A percentile compares a stretch with the other conserved stretches of the same genome.
Evolutionary conservation across 306 rosid species (phyloP).

Genomic region (Corylus americana): DNA sequence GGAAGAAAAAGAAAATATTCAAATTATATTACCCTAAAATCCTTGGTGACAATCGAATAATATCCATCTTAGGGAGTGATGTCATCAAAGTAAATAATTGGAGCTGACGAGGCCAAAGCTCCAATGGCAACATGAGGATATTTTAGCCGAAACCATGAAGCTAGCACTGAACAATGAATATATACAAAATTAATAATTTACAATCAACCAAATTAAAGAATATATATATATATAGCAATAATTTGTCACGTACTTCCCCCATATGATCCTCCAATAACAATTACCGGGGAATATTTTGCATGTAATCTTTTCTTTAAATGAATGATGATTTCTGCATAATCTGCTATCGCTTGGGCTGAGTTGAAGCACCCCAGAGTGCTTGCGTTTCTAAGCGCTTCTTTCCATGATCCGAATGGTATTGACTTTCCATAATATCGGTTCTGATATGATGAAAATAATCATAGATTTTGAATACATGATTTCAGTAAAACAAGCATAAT

Average conservation of each 20-base stretch:
- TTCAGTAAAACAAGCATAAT: background rate
- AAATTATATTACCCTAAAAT: slow-evolving; percentile 29
- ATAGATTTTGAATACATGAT: too few relatives aligned
- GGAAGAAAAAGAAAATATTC: background rate
- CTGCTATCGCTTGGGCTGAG: slow-evolving; percentile 83
- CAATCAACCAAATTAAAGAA: background rate
- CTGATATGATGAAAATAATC: slow-evolving; percentile 10
- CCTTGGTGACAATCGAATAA: slow-evolving; percentile 30
- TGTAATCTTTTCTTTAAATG: slow-evolving; percentile 40
- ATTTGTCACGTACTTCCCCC: slow-evolving; percentile 60
- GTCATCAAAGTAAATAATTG: slow-evolving; percentile 42
- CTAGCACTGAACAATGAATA: too few relatives aligned
- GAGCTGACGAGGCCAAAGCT: too few relatives aligned
- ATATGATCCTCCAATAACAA: slow-evolving; percentile 70
- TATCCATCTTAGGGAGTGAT: slow-evolving; percentile 34
- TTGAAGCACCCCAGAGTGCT: slow-evolving; percentile 68
- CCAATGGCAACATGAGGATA: too few relatives aligned
- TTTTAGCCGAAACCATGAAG: too few relatives aligned
- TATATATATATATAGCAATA: background rate
- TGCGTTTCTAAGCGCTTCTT: slow-evolving; percentile 62
- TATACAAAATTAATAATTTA: background rate
- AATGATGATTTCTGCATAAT: slow-evolving; percentile 59
- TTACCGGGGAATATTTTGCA: slow-evolving; percentile 51
- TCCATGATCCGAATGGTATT: slow-evolving; percentile 66
- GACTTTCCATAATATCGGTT: slow-evolving; percentile 80